Evolutionary conservation across 2,329 filamentous ascomycete species (phyloP).

Genomic region (Bipolaris sorokiniana): DNA sequence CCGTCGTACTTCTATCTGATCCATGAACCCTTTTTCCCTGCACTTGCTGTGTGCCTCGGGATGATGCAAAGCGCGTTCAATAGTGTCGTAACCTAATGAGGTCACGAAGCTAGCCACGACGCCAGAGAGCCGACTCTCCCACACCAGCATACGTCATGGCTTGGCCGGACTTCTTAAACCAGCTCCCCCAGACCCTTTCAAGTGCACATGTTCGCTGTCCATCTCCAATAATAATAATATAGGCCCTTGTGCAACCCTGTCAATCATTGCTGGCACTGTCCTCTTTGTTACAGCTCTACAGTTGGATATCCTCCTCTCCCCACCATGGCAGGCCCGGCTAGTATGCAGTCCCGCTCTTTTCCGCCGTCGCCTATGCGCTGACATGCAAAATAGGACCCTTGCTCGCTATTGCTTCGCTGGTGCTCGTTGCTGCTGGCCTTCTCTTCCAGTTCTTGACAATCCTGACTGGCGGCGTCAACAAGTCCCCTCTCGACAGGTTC

Average conservation of each 20-base stretch:
- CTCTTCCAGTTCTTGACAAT: constrained; percentile 71
- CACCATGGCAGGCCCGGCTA: constrained; percentile 25
- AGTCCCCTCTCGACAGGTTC: constrained; percentile 69
- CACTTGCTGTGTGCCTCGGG: constrained; percentile 6
- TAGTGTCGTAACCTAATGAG: constrained; percentile 15
- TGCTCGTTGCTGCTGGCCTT: constrained; percentile 67
- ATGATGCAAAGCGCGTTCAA: constrained; percentile 27
- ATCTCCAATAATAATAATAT: constrained; percentile 5
- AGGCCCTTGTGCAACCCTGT: constrained; percentile 13
- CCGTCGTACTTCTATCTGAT: constrained; percentile 11
- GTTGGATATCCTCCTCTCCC: background rate
- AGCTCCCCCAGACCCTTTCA: constrained; percentile 14
- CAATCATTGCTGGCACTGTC: constrained; percentile 10
- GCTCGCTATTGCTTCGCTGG: constrained; percentile 63
- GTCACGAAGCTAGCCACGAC: constrained; percentile 19
- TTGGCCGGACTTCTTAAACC: constrained; percentile 26
- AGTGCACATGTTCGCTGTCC: background rate
- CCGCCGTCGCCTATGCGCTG: constrained; percentile 4
- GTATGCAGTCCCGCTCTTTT: constrained; percentile 16
- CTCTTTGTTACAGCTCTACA: background rate
- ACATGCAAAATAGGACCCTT: constrained; percentile 55
- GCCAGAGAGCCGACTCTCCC: constrained; percentile 10
- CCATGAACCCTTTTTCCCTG: constrained; percentile 6
- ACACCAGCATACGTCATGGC: constrained; percentile 23
- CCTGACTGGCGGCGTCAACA: constrained; percentile 64